phyloP scores from a whole-genome alignment of 345 rosid genomes.

The Tarenaya hassleriana region DNA sequence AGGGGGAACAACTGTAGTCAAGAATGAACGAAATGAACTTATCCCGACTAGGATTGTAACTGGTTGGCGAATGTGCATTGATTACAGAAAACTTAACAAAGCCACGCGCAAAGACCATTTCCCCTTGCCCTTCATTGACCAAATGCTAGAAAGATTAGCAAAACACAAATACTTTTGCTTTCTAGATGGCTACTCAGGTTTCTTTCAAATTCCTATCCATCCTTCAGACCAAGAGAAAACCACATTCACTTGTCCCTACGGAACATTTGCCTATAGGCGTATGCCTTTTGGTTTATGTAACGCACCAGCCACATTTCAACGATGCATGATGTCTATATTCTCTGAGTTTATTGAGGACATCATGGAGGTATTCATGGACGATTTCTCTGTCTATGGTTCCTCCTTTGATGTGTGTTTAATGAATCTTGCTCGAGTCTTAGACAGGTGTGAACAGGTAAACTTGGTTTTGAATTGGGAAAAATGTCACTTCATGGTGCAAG shows the following conservation, averaged over 20 bases:
- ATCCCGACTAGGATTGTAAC: not conserved
- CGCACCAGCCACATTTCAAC: not conserved
- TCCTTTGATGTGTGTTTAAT: not conserved
- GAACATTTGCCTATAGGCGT: not conserved
- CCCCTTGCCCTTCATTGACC: not conserved
- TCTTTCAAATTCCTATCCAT: not conserved
- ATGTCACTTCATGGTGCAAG: not conserved
- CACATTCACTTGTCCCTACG: not conserved
- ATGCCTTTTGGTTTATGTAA: not conserved
- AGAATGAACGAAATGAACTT: not conserved
- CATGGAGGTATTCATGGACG: not conserved
- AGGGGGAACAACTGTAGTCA: not conserved
- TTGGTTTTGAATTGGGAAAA: not conserved
- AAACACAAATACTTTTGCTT: not conserved
- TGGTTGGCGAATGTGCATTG: not conserved
- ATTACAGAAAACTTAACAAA: not conserved
- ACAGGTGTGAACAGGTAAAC: not conserved
- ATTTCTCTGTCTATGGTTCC: not conserved
- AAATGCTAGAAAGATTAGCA: not conserved
- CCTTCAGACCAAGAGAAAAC: not conserved
- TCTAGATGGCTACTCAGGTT: not conserved
- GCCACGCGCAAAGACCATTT: slow-evolving; percentile 2
- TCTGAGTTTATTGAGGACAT: not conserved
- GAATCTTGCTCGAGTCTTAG: not conserved
- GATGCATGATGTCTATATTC: not conserved